Base-by-base conservation (phyloP, 2,329 filamentous ascomycete species). In the Plectosphaerella cucumerina region DNA sequence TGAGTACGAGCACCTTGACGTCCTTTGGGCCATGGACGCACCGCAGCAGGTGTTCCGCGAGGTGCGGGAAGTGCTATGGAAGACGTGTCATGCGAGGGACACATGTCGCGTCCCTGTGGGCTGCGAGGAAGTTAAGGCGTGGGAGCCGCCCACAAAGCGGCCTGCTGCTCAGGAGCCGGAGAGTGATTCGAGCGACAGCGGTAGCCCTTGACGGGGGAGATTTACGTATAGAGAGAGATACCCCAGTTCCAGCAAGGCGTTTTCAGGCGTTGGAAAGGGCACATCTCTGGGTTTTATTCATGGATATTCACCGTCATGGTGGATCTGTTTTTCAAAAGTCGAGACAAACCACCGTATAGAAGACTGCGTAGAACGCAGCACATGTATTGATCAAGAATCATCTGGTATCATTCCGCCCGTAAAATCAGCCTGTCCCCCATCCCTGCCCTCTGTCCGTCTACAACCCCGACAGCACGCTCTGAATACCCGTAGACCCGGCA, bases 11-110 rank as follows among this genome's bases (percentile, higher is more conserved):
- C 93, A 97, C 69, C 77, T 97, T 5, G 93, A 97, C 69, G 90
- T 97, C 2, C 84, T 97, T 35, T 97, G 93, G 93, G 91, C 92
- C 0, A 90, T 97, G 76, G 91, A 97, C 62, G 84, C 85, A 0
- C 82, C 91, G 15, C 85, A 93, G 45, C 82, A 93, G 65, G 89
- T 97, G 1, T 94, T 92, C 5, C 77, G 74, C 51, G 92, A 96
- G 70, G 74, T 97, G 0, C 80, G 84, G 26, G 86, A 93, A 60
- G 86, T 95, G 14, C 68, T 97, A 12, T 97, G 92, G 92, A 85
- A 85, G 67, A 96, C 90, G 1, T 73, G 84, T 71, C 34, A 82
- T 44, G 73, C 58, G 23, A 67, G 82, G 48, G 72, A 74, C 11
- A 50, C 69, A 20, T 93, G 87, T 61, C 76, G 83, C 22, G 74